Evolutionary conservation across 208 protist species (phyloP).

Genomic region (Leptomonas seymouri): DNA sequence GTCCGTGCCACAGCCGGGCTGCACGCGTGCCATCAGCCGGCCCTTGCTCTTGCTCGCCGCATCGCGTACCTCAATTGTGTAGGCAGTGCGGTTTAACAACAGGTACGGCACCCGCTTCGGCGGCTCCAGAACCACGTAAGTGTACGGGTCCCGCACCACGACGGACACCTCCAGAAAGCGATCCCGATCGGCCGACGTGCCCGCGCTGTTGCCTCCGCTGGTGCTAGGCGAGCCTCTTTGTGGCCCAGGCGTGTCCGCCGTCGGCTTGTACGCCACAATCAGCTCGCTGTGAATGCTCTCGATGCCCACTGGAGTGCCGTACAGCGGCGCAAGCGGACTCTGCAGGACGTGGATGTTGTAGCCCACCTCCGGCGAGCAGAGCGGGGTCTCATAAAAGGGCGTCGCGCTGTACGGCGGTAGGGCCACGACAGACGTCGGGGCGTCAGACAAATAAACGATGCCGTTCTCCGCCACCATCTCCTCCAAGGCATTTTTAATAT

Average conservation of each 20-base stretch:
- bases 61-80: conserved; percentile 54
- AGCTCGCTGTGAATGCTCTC: conserved; percentile 76
- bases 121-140: conserved; percentile 79
- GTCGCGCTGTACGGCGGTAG: conserved; percentile 51
- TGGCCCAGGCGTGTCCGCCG: neutral
- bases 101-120: conserved; percentile 63
- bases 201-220: neutral
- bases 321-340: conserved; percentile 45
- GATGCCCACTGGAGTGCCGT: conserved; percentile 70
- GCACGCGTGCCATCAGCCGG: conserved; percentile 58
- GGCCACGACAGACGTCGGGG: conserved; percentile 29
- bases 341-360: conserved; percentile 76
- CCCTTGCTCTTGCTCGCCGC: conserved; percentile 40
- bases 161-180: conserved; percentile 76
- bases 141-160: conserved; percentile 68
- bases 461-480: conserved; percentile 24
- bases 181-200: conserved; percentile 31
- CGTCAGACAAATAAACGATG: conserved; percentile 28
- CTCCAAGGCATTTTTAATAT: conserved; percentile 33
- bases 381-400: conserved; percentile 57
- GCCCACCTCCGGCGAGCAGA: conserved; percentile 45
- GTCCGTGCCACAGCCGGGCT: conserved; percentile 51
- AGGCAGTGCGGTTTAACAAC: conserved; percentile 74
- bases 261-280: conserved; percentile 64
- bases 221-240: neutral